phyloP scores from a whole-genome alignment of 2,329 filamentous ascomycete species.

The Colletotrichum lentis region DNA sequence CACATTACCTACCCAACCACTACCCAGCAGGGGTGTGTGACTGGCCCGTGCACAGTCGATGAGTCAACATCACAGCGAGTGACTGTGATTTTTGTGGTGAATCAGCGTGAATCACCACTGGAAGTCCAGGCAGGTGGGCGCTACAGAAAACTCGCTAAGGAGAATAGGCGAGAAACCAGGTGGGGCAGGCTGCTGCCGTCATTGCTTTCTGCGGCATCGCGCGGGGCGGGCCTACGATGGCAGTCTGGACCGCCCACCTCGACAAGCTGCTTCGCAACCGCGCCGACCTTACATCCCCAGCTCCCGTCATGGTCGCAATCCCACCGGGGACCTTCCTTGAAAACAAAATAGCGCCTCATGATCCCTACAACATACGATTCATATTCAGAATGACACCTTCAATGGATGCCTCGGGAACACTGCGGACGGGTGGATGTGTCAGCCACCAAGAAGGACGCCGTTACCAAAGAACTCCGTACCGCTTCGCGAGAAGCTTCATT shows the following conservation, averaged over 20 bases:
- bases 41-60: constrained; percentile 23
- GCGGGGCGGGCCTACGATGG: not conserved
- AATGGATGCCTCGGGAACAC: too few relatives aligned
- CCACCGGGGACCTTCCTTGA: not conserved
- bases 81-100: constrained; percentile 11
- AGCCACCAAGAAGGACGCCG: not conserved
- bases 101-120: constrained; percentile 18
- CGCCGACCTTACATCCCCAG: not conserved
- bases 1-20: too few relatives aligned
- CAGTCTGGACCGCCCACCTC: not conserved
- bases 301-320: not conserved
- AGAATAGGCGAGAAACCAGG: constrained; percentile 2
- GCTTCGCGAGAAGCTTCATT: not conserved
- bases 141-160: constrained; percentile 4
- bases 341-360: not conserved
- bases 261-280: not conserved
- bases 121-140: not conserved
- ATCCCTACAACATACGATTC: too few relatives aligned
- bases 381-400: not conserved
- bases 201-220: not conserved
- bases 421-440: not conserved
- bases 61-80: constrained; percentile 28
- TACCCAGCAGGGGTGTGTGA: not conserved
- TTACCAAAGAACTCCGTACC: not conserved
- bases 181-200: not conserved